These are phyloP conservation scores for Rosa rugosa DNA, from an alignment of 306 rosid genomes.

Conservation along the genomic window DNA sequence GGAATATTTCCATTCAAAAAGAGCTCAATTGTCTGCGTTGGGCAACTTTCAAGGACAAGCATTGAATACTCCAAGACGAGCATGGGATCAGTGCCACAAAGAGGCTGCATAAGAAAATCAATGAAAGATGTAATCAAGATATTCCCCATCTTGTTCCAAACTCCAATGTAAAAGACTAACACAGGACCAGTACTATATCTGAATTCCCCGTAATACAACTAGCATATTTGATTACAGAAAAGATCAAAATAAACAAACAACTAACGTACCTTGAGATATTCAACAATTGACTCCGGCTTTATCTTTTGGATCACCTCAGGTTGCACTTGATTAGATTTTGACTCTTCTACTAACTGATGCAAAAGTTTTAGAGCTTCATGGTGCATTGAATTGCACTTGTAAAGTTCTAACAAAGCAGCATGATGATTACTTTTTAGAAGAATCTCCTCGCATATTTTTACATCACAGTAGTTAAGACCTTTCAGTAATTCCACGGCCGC, in stretches of 20 bases:
- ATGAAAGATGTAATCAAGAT: slow-evolving; percentile 14
- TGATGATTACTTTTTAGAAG: slow-evolving; percentile 64
- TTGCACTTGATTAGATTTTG: slow-evolving; percentile 54
- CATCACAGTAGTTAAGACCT: slow-evolving; percentile 83
- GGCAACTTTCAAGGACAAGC: slow-evolving; percentile 98
- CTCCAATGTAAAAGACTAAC: slow-evolving; percentile 8
- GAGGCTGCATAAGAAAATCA: slow-evolving; percentile 68
- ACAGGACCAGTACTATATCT: background rate
- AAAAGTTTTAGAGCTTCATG: slow-evolving; percentile 90
- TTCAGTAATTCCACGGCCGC: slow-evolving; percentile 70
- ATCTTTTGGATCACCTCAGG: slow-evolving; percentile 59
- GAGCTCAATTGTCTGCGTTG: slow-evolving; percentile 90
- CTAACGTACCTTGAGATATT: slow-evolving; percentile 85
- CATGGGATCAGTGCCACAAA: slow-evolving; percentile 89
- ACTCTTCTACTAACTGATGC: slow-evolving; percentile 73
- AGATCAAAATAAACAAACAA: slow-evolving; percentile 19
- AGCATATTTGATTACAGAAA: background rate
- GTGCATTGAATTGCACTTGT: slow-evolving; percentile 88
- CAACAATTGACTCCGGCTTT: slow-evolving; percentile 86
- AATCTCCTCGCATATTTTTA: slow-evolving; percentile 84
- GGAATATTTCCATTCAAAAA: slow-evolving; percentile 95
- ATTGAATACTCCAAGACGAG: slow-evolving; percentile 91
- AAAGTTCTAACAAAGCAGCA: slow-evolving; percentile 80
- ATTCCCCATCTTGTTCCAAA: slow-evolving; percentile 16
- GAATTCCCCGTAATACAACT: background rate